phyloP scores from a whole-genome alignment of 164 flowering plant species.

The Chloranthus sessilifolius region DNA sequence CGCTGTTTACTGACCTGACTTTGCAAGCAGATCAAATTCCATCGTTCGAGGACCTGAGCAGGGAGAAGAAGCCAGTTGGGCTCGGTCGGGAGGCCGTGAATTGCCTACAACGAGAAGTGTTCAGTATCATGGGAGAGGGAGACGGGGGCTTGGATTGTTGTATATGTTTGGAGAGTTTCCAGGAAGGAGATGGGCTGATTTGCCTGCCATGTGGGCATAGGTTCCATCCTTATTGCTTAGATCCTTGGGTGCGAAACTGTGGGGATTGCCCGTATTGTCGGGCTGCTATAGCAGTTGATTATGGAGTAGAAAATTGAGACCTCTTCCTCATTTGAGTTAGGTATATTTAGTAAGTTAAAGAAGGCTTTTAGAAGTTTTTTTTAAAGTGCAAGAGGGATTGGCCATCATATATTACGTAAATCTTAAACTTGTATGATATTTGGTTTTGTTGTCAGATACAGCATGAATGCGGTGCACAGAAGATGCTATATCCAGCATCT shows the following conservation, averaged over 20 bases:
- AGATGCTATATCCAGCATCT: too few relatives aligned
- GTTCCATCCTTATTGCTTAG: conserved; percentile 63
- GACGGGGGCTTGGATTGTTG: conserved; percentile 14
- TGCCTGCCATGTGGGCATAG: conserved; percentile 59
- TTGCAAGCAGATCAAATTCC: conserved; percentile 14
- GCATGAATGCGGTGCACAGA: too few relatives aligned
- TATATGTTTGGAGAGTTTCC: conserved; percentile 55
- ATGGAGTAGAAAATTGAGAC: background rate
- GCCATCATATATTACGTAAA: too few relatives aligned
- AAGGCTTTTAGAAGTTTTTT: too few relatives aligned
- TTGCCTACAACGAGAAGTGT: conserved; percentile 34
- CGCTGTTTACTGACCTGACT: conserved; percentile 12
- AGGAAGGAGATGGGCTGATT: conserved; percentile 47
- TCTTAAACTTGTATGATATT: too few relatives aligned
- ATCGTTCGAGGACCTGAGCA: conserved; percentile 14
- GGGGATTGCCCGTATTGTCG: conserved; percentile 93
- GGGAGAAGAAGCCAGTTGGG: conserved; percentile 59
- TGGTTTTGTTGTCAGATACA: too few relatives aligned
- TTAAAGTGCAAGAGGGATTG: too few relatives aligned
- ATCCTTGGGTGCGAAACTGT: conserved; percentile 65
- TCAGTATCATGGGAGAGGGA: conserved; percentile 12
- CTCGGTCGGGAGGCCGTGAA: conserved; percentile 46
- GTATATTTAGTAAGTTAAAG: too few relatives aligned
- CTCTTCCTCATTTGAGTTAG: too few relatives aligned
- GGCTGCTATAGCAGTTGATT: conserved; percentile 22